Evolutionary conservation across 2,329 filamentous ascomycete genomes (phyloP), one percentile per base, ranked within the genome.

Genomic region (Hypoxylon sp.): DNA sequence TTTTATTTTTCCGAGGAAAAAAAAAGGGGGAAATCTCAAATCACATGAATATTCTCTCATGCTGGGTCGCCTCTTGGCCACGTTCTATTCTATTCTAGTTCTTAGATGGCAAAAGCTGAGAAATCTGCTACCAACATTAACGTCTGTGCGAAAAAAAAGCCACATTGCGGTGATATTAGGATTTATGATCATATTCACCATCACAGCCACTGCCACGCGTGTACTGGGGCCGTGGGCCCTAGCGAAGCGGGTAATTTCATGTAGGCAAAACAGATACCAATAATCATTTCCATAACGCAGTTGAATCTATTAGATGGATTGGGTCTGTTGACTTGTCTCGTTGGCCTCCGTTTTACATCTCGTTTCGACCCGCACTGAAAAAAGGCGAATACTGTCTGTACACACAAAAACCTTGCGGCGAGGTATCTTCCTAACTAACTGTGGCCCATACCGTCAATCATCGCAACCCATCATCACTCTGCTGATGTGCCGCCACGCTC

Each of bases 261-360:
- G 19, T 13, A 53, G 9, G 25, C 43, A 49, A 34, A n/a, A 52
- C 25, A 53, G 38, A 21, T 43, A 67, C 41, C 56, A 60, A 48
- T 38, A 49, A 63, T 34, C 11, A 53, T 57, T 59, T 59, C 46
- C 59, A 57, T 63, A 66, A 59, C 60, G 48, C 23, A 52, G 38
- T 43, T 43, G 23, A 63, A 66, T 63, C 55, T 69, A 69, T 66
- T 66, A 66, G 66, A 69, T 57, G 59, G 60, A 56, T 46, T 60
- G 55, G 59, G 59, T 65, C 58, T 64, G 43, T 34, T 49, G 51
- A 30, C 28, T 50, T 51, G 43, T 34, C 32, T 57, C 36, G 56
- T 25, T 46, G 56, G 43, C 60, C 7, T 38, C 38, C 43, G 41
- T 46, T 60, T 11, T 50, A 36, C 52, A 43, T 51, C 23, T 63